phyloP scores from a whole-genome alignment of 345 rosid species.

The Hibiscus trionum region DNA sequence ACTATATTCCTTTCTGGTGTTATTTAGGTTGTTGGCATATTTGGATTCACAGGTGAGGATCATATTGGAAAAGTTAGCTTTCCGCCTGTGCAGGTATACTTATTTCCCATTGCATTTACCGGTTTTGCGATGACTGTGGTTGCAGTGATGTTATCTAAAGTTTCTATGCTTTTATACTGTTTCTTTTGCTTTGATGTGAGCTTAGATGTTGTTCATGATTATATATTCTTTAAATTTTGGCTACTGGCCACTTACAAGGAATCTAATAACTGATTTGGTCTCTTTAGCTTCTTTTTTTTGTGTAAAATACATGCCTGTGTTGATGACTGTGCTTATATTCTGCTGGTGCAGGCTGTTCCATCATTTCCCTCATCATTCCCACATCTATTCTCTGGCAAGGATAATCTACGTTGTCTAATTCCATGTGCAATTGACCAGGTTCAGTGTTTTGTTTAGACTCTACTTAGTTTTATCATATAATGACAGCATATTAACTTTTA shows the following conservation, averaged over 20 bases:
- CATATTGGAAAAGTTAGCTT: conserved; percentile 86
- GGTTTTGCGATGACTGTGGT: neutral
- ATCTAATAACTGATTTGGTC: neutral
- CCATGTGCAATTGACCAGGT: conserved; percentile 99
- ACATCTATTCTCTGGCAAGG: conserved; percentile 66
- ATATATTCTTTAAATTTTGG: neutral
- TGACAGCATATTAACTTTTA: neutral
- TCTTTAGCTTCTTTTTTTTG: neutral
- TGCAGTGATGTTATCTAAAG: neutral
- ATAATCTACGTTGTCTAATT: conserved; percentile 75
- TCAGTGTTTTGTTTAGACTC: conserved; percentile 1
- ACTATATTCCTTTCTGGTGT: neutral
- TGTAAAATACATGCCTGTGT: conserved; percentile 1
- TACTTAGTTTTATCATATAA: neutral
- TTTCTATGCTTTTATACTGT: conserved; percentile 1
- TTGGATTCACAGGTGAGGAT: conserved; percentile 95
- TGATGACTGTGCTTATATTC: neutral
- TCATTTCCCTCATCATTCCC: conserved; percentile 93
- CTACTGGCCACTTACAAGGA: neutral
- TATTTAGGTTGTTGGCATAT: conserved; percentile 68
- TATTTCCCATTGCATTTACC: conserved; percentile 4
- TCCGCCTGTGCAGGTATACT: conserved; percentile 84
- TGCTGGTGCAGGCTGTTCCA: conserved; percentile 71
- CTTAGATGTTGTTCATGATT: neutral
- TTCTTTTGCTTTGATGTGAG: neutral